A percentile compares a stretch with the other conserved stretches of the same genome.
These are phyloP conservation scores for Phytophthora pseudosyringae DNA, from an alignment of 352 stramenopile genomes.

Conservation along the genomic window DNA sequence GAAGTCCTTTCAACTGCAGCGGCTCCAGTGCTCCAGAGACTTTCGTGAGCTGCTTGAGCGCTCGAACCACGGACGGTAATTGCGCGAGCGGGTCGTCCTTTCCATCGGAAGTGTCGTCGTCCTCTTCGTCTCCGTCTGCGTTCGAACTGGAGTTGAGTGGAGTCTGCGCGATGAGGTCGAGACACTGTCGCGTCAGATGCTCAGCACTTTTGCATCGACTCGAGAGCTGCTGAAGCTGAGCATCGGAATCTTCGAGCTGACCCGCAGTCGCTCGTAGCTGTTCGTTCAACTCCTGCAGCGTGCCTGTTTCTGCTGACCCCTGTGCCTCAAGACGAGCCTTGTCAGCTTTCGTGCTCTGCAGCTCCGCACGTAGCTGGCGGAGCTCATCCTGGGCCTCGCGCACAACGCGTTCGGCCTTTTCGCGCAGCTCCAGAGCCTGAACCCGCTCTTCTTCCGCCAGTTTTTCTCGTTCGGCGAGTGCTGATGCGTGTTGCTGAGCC, in stretches of 20 bases:
- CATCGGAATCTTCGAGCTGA: conserved; percentile 41
- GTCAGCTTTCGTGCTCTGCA: conserved; percentile 46
- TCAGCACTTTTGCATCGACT: conserved; percentile 40
- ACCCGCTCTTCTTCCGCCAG: conserved; percentile 28
- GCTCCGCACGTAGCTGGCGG: conserved; percentile 37
- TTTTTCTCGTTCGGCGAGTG: conserved; percentile 30
- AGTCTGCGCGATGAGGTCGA: conserved; percentile 42
- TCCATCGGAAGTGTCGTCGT: conserved; percentile 10
- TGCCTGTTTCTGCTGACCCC: conserved; percentile 52
- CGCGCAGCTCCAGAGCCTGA: conserved; percentile 43
- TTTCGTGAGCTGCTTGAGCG: conserved; percentile 33
- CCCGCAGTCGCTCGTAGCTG: conserved; percentile 49
- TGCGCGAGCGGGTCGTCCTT: conserved; percentile 18
- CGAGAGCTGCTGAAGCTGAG: conserved; percentile 44
- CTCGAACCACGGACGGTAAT: conserved; percentile 26
- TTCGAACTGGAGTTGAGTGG: conserved; percentile 1
- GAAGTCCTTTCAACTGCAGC: conserved; percentile 55
- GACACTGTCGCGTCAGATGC: conserved; percentile 21
- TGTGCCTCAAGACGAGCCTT: conserved; percentile 54
- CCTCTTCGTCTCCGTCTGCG: conserved; percentile 15
- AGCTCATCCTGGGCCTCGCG: conserved; percentile 39
- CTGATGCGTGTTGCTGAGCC: conserved; percentile 25
- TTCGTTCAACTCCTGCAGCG: conserved; percentile 65
- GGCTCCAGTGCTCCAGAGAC: conserved; percentile 39
- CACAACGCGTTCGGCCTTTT: conserved; percentile 32